These are phyloP conservation scores for Oenanthe sinensis DNA, from an alignment of 129 eudicot species.

Conservation along the genomic window DNA sequence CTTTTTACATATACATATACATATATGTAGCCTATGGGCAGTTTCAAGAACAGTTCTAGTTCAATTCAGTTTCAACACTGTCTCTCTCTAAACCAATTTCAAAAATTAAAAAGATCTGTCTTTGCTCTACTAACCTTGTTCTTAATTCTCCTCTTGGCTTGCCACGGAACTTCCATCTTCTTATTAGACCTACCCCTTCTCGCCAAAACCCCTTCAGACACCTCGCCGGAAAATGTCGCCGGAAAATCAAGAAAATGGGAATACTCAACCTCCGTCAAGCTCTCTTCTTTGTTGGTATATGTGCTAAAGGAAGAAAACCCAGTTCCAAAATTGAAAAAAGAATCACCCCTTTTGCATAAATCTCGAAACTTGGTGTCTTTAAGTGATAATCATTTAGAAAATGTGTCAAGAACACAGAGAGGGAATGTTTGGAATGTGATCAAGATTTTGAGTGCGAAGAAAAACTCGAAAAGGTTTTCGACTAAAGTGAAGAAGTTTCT, in stretches of 20 bases:
- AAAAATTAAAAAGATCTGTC: conserved; percentile 31
- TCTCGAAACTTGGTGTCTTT: conserved; percentile 24
- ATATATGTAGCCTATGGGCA: conserved; percentile 18
- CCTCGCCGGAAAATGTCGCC: conserved; percentile 33
- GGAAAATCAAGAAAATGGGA: conserved; percentile 27
- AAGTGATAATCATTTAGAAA: conserved; percentile 11
- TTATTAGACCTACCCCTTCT: conserved; percentile 37
- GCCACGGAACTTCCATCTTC: conserved; percentile 52
- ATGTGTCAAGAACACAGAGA: conserved; percentile 10
- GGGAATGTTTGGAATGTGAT: conserved; percentile 10
- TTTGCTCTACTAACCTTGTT: conserved; percentile 44
- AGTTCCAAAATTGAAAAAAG: conserved; percentile 23
- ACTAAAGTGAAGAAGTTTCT: conserved; percentile 40
- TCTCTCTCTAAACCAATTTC: conserved; percentile 15
- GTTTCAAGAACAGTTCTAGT: conserved; percentile 8
- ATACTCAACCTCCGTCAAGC: conserved; percentile 23
- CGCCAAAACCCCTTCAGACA: conserved; percentile 19
- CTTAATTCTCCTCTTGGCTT: conserved; percentile 37
- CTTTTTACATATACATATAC: not conserved
- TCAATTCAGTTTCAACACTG: conserved; percentile 6
- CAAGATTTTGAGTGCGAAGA: conserved; percentile 17
- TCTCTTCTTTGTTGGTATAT: conserved; percentile 25
- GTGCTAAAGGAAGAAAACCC: conserved; percentile 31
- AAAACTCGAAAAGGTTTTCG: conserved; percentile 26
- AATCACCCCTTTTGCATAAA: conserved; percentile 41